Base-by-base conservation (phyloP, 345 rosid genomes). In the Mallotus nudiflorus region DNA sequence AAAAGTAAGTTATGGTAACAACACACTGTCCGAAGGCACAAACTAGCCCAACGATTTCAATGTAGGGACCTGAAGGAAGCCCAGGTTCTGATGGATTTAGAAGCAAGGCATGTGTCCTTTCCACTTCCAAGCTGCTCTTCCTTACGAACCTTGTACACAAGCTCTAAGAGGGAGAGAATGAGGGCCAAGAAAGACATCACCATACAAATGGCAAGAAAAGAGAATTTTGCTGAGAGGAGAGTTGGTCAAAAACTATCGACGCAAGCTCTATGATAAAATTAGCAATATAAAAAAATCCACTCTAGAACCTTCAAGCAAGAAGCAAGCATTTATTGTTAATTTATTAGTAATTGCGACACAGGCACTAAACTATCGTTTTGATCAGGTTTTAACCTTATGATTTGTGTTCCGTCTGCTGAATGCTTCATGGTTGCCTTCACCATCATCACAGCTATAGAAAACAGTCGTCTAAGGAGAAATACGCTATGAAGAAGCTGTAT, bases 11-110 rank as follows among this genome's bases (percentile, higher is more conserved):
- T 4, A 63, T 19, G 28, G 45, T 8, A 20, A 56, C 14, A 53
- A 71, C 53, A 27, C 33, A 44, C 20, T 63, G 75, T 28, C 35
- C 16, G 20, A 12, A 20, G 31, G 58, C 61, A 40, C 60, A 60
- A 51, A 16, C 27, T 51, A 70, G 50, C 3, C 67, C 67, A 45
- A 48, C 8, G 39, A 37, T 29, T 8, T 49, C 57, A 3, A 9
- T 11, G 33, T 33, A 35, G 40, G 58, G 8, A 31, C 66, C 66
- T 59, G 49, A 22, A 31, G 5, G 45, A 54, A 33, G 9, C 9
- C 62, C 66, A 35, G 18, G 7, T 18, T 40, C 42, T 27, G 53
- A 24, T 28, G 73, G 66, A 60, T 60, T 50, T 63, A 42, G 13
- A 71, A 20, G 54, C 75, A 71, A 28, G 28, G 14, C 2, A 61